Evolutionary conservation across 139 green algal species (phyloP).

Genomic region (Chlamydomonas incerta): DNA sequence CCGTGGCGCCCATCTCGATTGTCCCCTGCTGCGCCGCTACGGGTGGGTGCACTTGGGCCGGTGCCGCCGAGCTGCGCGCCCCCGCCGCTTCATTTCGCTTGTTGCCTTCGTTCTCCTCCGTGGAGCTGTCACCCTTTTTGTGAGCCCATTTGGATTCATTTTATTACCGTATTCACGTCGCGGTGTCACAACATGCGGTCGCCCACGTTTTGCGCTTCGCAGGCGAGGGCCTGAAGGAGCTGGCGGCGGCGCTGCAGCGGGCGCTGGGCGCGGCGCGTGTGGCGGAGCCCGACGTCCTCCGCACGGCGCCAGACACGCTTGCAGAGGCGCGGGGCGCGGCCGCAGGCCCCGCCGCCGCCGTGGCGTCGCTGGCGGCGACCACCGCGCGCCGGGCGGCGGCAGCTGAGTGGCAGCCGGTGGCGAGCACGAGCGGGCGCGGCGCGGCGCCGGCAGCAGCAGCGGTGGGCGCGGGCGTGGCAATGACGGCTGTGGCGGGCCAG

Average conservation of each 20-base stretch:
- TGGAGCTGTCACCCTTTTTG: too few relatives aligned
- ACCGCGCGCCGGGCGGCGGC: neutral
- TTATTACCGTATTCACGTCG: too few relatives aligned
- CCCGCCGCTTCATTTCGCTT: too few relatives aligned
- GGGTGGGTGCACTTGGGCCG: too few relatives aligned
- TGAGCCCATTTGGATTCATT: too few relatives aligned
- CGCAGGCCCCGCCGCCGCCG: neutral
- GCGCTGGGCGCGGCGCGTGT: neutral
- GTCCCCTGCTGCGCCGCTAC: slow-evolving; percentile 54
- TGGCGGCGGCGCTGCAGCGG: slow-evolving; percentile 45
- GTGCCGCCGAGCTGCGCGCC: too few relatives aligned
- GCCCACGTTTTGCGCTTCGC: neutral
- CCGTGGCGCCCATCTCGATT: slow-evolving; percentile 37
- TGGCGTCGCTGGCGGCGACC: neutral
- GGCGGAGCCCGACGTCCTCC: neutral
- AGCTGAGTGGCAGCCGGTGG: neutral
- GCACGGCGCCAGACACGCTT: slow-evolving; percentile 9
- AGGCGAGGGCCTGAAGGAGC: slow-evolving; percentile 58
- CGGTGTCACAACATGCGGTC: neutral
- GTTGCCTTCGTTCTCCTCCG: too few relatives aligned
- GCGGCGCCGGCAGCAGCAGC: too few relatives aligned
- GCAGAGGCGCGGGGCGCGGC: neutral
- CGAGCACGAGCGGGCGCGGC: neutral
- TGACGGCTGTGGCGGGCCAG: neutral
- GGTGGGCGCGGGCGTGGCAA: too few relatives aligned